Evolutionary conservation across 495 filamentous ascomycete species (phyloP).

Genomic region (Penicillium cataractarum): DNA sequence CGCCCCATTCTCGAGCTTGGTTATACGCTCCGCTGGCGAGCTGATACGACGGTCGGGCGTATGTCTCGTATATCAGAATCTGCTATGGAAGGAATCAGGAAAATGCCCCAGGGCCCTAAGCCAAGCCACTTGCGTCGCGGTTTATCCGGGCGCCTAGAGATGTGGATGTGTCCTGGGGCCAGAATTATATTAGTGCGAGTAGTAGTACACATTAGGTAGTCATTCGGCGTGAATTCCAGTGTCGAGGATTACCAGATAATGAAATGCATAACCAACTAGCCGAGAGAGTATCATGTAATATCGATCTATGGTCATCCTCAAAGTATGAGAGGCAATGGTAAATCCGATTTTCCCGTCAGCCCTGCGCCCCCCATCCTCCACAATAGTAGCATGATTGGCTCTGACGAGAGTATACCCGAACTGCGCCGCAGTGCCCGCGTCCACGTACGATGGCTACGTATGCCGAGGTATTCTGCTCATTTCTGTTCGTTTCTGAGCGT

Average conservation of each 20-base stretch:
- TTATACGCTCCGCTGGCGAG: neutral
- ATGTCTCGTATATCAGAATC: neutral
- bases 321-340: neutral
- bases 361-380: slow-evolving; percentile 17
- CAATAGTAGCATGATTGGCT: slow-evolving; percentile 16
- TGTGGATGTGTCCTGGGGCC: neutral
- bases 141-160: neutral
- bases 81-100: neutral
- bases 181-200: neutral
- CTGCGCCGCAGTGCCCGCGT: slow-evolving; percentile 7
- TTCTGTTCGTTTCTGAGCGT: neutral
- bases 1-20: neutral
- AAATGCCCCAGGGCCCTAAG: neutral
- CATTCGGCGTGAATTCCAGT: neutral
- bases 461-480: neutral
- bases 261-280: neutral
- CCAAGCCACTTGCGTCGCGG: neutral
- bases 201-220: neutral
- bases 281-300: neutral
- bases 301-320: neutral
- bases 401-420: slow-evolving; percentile 9
- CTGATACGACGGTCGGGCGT: neutral
- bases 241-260: neutral
- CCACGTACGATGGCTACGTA: slow-evolving; percentile 6
- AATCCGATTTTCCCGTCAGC: slow-evolving; percentile 4